A percentile compares a stretch with the other conserved stretches of the same genome.
These are phyloP conservation scores for Chondrostereum purpureum DNA, from an alignment of 1,284 basidiomycete genomes.

Conservation along the genomic window DNA sequence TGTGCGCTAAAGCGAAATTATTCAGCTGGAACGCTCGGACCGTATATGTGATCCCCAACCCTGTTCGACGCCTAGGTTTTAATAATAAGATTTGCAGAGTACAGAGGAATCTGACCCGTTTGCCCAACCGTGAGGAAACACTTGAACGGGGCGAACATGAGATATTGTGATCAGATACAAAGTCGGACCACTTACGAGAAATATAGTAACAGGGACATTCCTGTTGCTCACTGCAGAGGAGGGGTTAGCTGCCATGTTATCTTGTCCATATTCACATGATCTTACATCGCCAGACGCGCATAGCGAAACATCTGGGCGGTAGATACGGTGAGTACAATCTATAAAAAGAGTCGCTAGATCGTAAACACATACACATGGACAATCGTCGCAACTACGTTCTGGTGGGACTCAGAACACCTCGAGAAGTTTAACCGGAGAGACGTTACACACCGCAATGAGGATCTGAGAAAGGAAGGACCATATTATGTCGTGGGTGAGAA, in stretches of 20 bases:
- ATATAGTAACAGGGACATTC: constrained; percentile 9
- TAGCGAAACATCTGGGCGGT: constrained; percentile 10
- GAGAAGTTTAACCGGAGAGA: too few relatives aligned
- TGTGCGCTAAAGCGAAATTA: constrained; percentile 1
- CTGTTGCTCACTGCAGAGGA: constrained; percentile 10
- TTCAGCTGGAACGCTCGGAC: constrained; percentile 4
- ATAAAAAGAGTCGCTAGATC: too few relatives aligned
- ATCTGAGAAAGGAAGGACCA: constrained; percentile 9
- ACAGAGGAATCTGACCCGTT: too few relatives aligned
- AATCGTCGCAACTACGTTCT: constrained; percentile 7
- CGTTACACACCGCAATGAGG: not conserved
- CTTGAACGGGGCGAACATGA: not conserved
- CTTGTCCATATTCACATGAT: not conserved
- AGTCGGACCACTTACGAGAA: constrained; percentile 7
- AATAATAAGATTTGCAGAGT: too few relatives aligned
- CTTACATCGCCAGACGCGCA: constrained; percentile 14
- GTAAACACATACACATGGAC: constrained; percentile 11
- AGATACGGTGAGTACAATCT: too few relatives aligned
- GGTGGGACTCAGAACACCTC: too few relatives aligned
- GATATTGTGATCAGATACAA: not conserved
- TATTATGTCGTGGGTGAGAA: constrained; percentile 5
- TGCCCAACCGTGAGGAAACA: constrained; percentile 4
- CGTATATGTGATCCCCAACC: not conserved
- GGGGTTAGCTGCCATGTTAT: not conserved
- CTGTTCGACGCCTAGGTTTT: too few relatives aligned